A percentile compares a stretch with the other conserved stretches of the same genome.
Conservation (phyloP, 805 yeast genomes). For the Monosporozyma yasuniensis region DNA sequence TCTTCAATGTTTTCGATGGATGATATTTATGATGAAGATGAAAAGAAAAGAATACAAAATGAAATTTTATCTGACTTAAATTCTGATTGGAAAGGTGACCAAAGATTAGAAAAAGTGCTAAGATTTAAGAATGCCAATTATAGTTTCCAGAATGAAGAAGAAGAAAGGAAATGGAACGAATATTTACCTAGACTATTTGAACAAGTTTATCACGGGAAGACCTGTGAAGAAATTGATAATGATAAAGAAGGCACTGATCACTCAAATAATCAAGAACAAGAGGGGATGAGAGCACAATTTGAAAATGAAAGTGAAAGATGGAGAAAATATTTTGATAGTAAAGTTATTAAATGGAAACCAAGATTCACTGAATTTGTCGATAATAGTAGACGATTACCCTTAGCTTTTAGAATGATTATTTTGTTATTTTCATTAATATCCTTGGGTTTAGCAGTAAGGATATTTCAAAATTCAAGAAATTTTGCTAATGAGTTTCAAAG, state of each 20-base stretch:
- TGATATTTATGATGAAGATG: constrained; percentile 6
- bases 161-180: constrained; percentile 24
- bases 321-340: constrained; percentile 34
- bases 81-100: constrained; percentile 65
- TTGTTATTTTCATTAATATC: constrained; percentile 56
- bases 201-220: not conserved
- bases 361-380: constrained; percentile 49
- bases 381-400: constrained; percentile 73
- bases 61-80: constrained; percentile 35
- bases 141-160: constrained; percentile 8
- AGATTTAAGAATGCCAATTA: constrained; percentile 16
- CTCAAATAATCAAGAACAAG: not conserved
- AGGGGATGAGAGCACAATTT: constrained; percentile 3
- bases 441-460: constrained; percentile 58
- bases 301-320: constrained; percentile 23
- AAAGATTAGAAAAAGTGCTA: constrained; percentile 47
- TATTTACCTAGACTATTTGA: constrained; percentile 19
- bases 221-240: not conserved
- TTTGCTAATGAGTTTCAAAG: constrained; percentile 6
- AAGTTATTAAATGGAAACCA: constrained; percentile 59
- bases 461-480: constrained; percentile 36
- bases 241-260: not conserved
- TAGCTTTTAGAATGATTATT: constrained; percentile 57
- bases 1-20: not conserved
- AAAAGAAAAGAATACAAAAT: constrained; percentile 11